Evolutionary conservation across 2,329 filamentous ascomycete species (phyloP).

Genomic region (Colletotrichum godetiae): DNA sequence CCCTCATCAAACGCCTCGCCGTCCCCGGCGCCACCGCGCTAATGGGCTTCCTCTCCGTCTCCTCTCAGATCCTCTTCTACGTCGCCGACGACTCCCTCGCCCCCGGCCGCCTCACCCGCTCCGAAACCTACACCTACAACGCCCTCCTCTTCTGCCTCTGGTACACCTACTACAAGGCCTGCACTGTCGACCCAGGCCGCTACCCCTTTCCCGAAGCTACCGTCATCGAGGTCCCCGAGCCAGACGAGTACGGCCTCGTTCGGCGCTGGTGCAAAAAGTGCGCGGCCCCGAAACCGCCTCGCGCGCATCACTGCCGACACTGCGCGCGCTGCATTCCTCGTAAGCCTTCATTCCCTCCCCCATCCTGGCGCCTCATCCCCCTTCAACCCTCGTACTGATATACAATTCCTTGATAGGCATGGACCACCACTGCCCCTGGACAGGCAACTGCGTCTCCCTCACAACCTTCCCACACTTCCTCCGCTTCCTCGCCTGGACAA

Average conservation of each 20-base stretch:
- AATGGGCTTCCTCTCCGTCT: constrained; percentile 77
- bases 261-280: constrained; percentile 81
- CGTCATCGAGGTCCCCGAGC: constrained; percentile 46
- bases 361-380: too few species aligned
- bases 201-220: constrained; percentile 56
- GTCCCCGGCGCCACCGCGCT: constrained; percentile 76
- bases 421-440: constrained; percentile 92
- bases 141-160: constrained; percentile 71
- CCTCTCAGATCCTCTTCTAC: constrained; percentile 77
- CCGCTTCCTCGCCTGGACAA: constrained; percentile 79
- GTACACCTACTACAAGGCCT: constrained; percentile 74
- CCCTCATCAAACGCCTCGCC: constrained; percentile 65
- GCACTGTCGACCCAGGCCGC: constrained; percentile 67
- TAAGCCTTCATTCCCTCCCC: too few species aligned
- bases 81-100: constrained; percentile 64
- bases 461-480: constrained; percentile 86
- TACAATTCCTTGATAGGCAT: too few species aligned
- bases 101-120: constrained; percentile 68
- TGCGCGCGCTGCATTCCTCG: constrained; percentile 80
- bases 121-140: constrained; percentile 75
- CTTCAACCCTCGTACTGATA: too few species aligned
- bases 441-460: constrained; percentile 83
- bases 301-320: constrained; percentile 84
- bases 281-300: constrained; percentile 76
- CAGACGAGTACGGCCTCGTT: constrained; percentile 40